Conservation (phyloP, 768 basidiomycete genomes). For the Hygrocybe coccinea region DNA sequence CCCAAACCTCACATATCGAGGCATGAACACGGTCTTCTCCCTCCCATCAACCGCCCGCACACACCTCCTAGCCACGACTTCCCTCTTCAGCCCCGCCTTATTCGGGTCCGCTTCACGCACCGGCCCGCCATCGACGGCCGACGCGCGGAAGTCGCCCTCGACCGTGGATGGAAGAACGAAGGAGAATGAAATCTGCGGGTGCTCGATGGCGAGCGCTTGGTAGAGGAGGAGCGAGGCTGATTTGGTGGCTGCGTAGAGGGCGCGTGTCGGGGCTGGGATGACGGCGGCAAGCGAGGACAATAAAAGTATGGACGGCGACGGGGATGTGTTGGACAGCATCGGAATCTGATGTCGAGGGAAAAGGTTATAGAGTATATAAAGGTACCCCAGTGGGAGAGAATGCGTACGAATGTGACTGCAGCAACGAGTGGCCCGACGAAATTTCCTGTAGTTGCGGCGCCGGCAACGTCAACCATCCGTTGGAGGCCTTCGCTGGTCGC, state of each 20-base stretch:
- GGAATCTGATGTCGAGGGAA: conserved; percentile 56
- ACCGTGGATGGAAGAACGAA: conserved; percentile 64
- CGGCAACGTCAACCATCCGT: conserved; percentile 50
- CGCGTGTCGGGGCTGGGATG: conserved; percentile 80
- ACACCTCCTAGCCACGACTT: conserved; percentile 55
- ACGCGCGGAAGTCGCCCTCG: conserved; percentile 73
- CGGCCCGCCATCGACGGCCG: conserved; percentile 60
- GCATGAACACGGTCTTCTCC: conserved; percentile 58
- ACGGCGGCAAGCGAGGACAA: conserved; percentile 74
- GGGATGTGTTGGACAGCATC: conserved; percentile 57
- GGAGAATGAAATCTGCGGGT: conserved; percentile 62
- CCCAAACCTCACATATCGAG: conserved; percentile 40
- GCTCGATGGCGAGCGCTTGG: conserved; percentile 76
- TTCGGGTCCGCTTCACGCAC: conserved; percentile 50
- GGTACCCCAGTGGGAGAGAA: neutral
- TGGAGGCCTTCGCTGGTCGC: conserved; percentile 55
- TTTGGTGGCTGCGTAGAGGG: conserved; percentile 82
- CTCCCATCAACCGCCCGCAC: conserved; percentile 55
- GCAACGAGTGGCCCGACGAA: conserved; percentile 66
- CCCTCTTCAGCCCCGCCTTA: conserved; percentile 53
- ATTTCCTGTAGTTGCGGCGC: conserved; percentile 56
- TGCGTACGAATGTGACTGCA: conserved; percentile 65
- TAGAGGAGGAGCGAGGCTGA: conserved; percentile 72
- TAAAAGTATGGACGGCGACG: conserved; percentile 68
- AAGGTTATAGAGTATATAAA: neutral